Conservation (phyloP, 2,329 filamentous ascomycete species). For the Cercospora sp. region DNA sequence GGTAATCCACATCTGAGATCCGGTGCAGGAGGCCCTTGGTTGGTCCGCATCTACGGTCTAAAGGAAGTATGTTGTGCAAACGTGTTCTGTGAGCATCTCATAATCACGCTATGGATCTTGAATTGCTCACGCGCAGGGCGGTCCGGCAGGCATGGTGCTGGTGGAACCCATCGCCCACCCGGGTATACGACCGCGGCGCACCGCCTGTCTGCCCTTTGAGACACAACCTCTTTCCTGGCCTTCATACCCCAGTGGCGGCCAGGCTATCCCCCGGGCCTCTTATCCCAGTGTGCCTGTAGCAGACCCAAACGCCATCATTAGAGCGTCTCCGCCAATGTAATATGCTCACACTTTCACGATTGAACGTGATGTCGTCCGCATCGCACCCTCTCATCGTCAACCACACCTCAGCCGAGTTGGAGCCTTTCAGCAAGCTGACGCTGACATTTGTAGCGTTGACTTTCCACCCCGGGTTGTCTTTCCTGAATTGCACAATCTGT, state of each 20-base stretch:
- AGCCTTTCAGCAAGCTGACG: constrained; percentile 12
- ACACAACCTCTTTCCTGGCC: neutral
- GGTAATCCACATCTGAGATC: neutral
- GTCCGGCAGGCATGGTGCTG: neutral
- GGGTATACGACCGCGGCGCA: neutral
- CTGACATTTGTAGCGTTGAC: constrained; percentile 14
- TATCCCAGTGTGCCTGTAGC: constrained; percentile 17
- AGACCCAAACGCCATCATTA: constrained; percentile 17
- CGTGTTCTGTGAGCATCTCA: neutral
- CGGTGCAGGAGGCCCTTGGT: neutral
- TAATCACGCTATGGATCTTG: neutral
- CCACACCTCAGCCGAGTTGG: constrained; percentile 22
- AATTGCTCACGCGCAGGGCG: neutral
- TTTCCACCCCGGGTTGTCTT: constrained; percentile 16
- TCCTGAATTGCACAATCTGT: constrained; percentile 10
- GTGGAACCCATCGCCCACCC: neutral
- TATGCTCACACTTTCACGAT: constrained; percentile 24
- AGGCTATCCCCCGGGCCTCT: constrained; percentile 17
- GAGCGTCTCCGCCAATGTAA: constrained; percentile 17
- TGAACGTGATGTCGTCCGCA: constrained; percentile 11
- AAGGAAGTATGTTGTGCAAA: neutral
- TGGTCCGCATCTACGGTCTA: neutral
- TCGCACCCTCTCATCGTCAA: constrained; percentile 15
- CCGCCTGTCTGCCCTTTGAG: neutral
- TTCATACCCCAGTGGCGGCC: neutral